These are phyloP conservation scores for Gremmenia infestans DNA, from an alignment of 2,329 filamentous ascomycete species.

Conservation along the genomic window DNA sequence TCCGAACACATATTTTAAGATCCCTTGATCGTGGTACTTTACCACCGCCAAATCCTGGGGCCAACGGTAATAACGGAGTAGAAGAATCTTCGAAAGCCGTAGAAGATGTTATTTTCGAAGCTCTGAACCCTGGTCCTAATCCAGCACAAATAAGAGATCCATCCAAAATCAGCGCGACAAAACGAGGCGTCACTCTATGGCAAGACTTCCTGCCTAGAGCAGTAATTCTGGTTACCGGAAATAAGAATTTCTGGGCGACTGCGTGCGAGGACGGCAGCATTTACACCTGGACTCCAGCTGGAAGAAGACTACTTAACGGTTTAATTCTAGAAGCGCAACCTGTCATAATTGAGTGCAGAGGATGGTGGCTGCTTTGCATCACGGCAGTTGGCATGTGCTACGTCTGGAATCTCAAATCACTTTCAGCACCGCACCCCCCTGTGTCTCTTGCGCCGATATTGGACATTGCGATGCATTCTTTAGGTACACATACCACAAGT, in stretches of 20 bases:
- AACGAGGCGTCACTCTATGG: slow-evolving; percentile 78
- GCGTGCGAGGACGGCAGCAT: slow-evolving; percentile 90
- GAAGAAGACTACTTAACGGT: slow-evolving; percentile 77
- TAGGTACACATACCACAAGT: slow-evolving; percentile 69
- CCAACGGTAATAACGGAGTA: slow-evolving; percentile 36
- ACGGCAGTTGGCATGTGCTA: slow-evolving; percentile 84
- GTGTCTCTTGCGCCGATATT: slow-evolving; percentile 84
- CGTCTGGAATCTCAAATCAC: slow-evolving; percentile 85
- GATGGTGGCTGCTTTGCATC: slow-evolving; percentile 84
- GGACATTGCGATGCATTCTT: slow-evolving; percentile 75
- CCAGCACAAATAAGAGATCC: slow-evolving; percentile 68
- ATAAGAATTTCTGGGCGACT: slow-evolving; percentile 84
- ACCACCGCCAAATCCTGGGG: slow-evolving; percentile 29
- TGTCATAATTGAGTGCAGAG: slow-evolving; percentile 86
- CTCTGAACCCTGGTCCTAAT: slow-evolving; percentile 67
- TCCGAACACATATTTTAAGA: slow-evolving; percentile 76
- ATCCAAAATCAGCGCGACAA: slow-evolving; percentile 74
- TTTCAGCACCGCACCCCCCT: slow-evolving; percentile 81
- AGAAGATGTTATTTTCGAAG: slow-evolving; percentile 78
- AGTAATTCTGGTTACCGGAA: slow-evolving; percentile 86
- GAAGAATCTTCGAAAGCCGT: slow-evolving; percentile 59
- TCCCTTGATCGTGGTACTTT: slow-evolving; percentile 67
- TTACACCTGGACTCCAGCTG: slow-evolving; percentile 88
- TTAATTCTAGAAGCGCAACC: slow-evolving; percentile 87
- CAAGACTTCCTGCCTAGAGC: slow-evolving; percentile 86